Evolutionary conservation across 148 eudicot species (phyloP).

Genomic region (Linanthus parryae): DNA sequence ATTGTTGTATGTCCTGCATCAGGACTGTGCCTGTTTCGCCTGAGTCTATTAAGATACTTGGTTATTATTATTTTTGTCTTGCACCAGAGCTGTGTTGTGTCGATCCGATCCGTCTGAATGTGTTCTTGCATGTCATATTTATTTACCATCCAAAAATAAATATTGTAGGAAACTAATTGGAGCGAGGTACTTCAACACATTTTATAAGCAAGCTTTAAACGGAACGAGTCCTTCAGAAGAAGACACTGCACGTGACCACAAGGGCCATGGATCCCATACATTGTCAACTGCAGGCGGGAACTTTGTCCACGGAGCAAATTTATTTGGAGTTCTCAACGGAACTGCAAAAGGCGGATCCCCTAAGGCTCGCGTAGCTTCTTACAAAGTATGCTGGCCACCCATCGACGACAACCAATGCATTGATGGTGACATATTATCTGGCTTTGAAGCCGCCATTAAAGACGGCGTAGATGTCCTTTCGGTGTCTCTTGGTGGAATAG

Average conservation of each 20-base stretch:
- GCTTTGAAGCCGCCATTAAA: too few relatives aligned
- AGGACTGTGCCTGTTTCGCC: too few relatives aligned
- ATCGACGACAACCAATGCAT: slow-evolving; percentile 37
- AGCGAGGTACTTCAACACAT: slow-evolving; percentile 51
- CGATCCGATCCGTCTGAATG: too few relatives aligned
- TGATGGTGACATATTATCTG: slow-evolving; percentile 43
- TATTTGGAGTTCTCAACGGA: slow-evolving; percentile 35
- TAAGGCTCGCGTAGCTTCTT: slow-evolving; percentile 60
- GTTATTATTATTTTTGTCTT: too few relatives aligned
- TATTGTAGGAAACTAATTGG: slow-evolving; percentile 67
- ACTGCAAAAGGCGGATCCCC: slow-evolving; percentile 82
- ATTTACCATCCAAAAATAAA: too few relatives aligned
- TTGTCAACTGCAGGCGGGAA: slow-evolving; percentile 67
- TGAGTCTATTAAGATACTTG: too few relatives aligned
- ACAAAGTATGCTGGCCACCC: slow-evolving; percentile 67
- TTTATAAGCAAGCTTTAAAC: slow-evolving; percentile 8
- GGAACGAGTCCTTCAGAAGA: background rate
- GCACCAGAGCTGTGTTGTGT: too few relatives aligned
- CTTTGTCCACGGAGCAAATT: slow-evolving; percentile 43
- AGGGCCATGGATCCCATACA: slow-evolving; percentile 75
- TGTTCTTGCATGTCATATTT: too few relatives aligned
- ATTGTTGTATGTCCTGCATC: too few relatives aligned
- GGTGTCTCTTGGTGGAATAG: slow-evolving; percentile 39
- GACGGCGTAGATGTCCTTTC: slow-evolving; percentile 68
- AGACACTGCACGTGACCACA: slow-evolving; percentile 42